Conservation (phyloP, 1,139 yeast species). For the Blastobotrys ciferrii region DNA sequence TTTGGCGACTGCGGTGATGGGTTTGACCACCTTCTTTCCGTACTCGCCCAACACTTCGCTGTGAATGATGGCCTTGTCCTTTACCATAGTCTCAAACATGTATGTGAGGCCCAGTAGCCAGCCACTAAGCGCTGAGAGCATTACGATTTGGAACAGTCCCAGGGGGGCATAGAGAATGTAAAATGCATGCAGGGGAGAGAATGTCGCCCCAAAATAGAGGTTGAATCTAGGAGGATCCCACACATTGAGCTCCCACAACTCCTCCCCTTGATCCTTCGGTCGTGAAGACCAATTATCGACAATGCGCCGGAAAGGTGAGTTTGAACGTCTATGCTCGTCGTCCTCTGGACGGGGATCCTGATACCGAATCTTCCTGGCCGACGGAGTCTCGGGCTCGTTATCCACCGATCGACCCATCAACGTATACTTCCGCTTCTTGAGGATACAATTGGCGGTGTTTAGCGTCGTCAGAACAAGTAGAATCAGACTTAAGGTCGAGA, state of each 20-base stretch:
- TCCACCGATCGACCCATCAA: slow-evolving; percentile 40
- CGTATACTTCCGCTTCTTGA: slow-evolving; percentile 43
- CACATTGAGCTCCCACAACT: slow-evolving; percentile 52
- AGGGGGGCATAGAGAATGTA: slow-evolving; percentile 46
- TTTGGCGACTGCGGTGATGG: slow-evolving; percentile 51
- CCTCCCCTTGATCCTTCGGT: slow-evolving; percentile 15
- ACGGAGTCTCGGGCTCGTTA: slow-evolving; percentile 42
- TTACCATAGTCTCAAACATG: slow-evolving; percentile 48
- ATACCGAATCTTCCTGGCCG: slow-evolving; percentile 37
- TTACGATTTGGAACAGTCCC: slow-evolving; percentile 38
- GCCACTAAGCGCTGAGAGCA: slow-evolving; percentile 39
- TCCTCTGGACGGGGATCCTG: slow-evolving; percentile 24
- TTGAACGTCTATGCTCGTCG: neutral
- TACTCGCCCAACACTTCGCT: slow-evolving; percentile 66
- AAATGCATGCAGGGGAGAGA: slow-evolving; percentile 56
- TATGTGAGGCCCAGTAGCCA: slow-evolving; percentile 44
- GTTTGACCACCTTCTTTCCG: slow-evolving; percentile 62
- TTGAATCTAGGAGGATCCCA: slow-evolving; percentile 61
- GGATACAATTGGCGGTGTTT: slow-evolving; percentile 39
- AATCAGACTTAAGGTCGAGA: slow-evolving; percentile 18
- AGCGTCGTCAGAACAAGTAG: slow-evolving; percentile 25
- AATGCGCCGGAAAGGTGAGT: slow-evolving; percentile 15
- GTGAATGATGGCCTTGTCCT: slow-evolving; percentile 60
- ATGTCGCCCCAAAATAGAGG: slow-evolving; percentile 48
- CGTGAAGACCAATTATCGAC: slow-evolving; percentile 6